Percentiles rank a stretch among this genome's conserved stretches.
These are phyloP conservation scores for Vicia faba DNA, from an alignment of 306 rosid genomes.

Conservation along the genomic window DNA sequence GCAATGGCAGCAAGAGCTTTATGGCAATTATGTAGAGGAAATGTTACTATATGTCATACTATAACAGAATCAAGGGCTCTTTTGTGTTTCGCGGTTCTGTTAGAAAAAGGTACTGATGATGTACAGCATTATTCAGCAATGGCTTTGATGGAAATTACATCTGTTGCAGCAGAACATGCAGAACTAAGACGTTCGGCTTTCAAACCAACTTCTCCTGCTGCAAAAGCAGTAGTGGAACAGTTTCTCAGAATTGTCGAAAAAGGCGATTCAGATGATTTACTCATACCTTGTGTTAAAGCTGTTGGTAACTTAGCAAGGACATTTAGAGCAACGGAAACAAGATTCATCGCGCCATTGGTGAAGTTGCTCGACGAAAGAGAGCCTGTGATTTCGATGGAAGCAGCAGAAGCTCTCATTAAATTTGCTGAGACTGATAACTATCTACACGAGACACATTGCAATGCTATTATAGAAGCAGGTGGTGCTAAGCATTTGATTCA, in stretches of 20 bases:
- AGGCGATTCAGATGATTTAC: constrained; percentile 51
- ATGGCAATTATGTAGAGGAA: constrained; percentile 64
- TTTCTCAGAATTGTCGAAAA: constrained; percentile 48
- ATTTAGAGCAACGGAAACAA: constrained; percentile 67
- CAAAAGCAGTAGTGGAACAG: constrained; percentile 69
- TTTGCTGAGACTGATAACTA: constrained; percentile 70
- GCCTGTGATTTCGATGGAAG: constrained; percentile 48
- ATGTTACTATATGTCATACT: constrained; percentile 55
- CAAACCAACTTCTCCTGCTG: constrained; percentile 79
- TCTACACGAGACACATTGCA: constrained; percentile 72
- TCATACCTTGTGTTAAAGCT: constrained; percentile 53
- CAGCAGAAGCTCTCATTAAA: constrained; percentile 54
- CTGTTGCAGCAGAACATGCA: constrained; percentile 58
- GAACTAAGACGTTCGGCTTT: constrained; percentile 71
- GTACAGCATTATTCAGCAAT: constrained; percentile 55
- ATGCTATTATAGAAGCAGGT: constrained; percentile 67
- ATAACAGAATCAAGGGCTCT: constrained; percentile 80
- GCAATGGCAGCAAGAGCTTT: constrained; percentile 76
- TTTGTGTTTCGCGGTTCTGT: constrained; percentile 65
- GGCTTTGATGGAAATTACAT: constrained; percentile 75
- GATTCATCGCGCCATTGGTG: constrained; percentile 62
- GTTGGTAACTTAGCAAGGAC: constrained; percentile 75
- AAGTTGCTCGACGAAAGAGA: constrained; percentile 71
- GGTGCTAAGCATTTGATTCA: constrained; percentile 77
- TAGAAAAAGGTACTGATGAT: constrained; percentile 62